Conservation (phyloP, 257 asterid species). For the Solanum corneliomulleri region DNA sequence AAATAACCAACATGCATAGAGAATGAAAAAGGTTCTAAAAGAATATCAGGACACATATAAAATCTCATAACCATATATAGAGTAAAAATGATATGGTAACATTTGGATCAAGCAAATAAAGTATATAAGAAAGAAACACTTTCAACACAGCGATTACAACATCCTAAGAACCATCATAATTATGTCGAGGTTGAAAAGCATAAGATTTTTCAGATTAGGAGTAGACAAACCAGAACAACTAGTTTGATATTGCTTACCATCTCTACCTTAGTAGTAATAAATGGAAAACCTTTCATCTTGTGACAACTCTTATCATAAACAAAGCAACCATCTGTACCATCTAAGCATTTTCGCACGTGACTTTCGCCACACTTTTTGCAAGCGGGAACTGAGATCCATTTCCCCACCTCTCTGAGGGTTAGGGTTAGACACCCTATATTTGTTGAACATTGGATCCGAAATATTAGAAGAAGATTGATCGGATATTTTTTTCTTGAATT, state of each 20-base stretch:
- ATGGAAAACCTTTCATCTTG: neutral
- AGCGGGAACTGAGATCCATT: neutral
- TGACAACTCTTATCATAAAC: neutral
- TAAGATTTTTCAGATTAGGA: neutral
- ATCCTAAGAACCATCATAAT: neutral
- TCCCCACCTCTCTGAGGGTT: neutral
- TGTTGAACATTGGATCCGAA: neutral
- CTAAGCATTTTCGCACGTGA: neutral
- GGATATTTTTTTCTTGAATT: neutral
- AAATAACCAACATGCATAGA: neutral
- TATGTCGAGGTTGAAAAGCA: neutral
- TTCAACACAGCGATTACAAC: neutral
- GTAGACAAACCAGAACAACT: neutral
- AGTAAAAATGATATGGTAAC: neutral
- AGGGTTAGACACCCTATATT: neutral
- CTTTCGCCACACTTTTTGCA: neutral
- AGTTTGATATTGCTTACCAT: neutral
- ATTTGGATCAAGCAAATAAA: too few species aligned
- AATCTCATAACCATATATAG: neutral
- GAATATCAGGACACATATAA: neutral
- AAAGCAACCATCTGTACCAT: neutral
- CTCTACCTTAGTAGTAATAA: neutral
- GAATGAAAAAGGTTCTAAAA: neutral
- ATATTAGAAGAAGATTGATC: too few species aligned
- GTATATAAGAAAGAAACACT: too few species aligned